Conservation (phyloP, 768 basidiomycete species). For the Thelephora ganbajun region DNA sequence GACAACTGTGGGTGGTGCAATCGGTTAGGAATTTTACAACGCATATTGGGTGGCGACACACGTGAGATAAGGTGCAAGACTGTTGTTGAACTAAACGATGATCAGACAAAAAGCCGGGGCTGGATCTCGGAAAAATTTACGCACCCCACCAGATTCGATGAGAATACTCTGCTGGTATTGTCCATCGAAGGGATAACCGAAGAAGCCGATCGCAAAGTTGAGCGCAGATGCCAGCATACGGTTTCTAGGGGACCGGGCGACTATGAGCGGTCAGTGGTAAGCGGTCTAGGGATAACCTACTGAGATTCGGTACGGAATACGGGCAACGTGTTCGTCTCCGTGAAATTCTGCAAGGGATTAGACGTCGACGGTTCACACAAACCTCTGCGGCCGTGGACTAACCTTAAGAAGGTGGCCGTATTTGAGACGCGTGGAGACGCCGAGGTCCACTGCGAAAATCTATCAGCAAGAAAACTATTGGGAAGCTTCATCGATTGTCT, state of each 20-base stretch:
- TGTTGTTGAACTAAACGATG: conserved; percentile 35
- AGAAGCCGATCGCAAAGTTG: conserved; percentile 40
- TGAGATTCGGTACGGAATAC: conserved; percentile 42
- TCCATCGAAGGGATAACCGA: conserved; percentile 29
- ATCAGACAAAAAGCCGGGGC: too few species aligned
- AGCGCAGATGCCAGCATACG: conserved; percentile 39
- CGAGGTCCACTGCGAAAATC: conserved; percentile 21
- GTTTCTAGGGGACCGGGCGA: conserved; percentile 19
- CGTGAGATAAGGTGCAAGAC: conserved; percentile 75
- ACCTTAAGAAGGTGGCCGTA: conserved; percentile 28
- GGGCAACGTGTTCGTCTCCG: conserved; percentile 23
- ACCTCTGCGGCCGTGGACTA: too few species aligned
- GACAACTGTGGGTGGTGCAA: conserved; percentile 11
- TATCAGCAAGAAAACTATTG: background rate
- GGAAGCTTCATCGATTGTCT: conserved; percentile 12
- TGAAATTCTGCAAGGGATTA: conserved; percentile 25
- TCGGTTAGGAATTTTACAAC: background rate
- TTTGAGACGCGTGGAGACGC: conserved; percentile 28
- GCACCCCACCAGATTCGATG: conserved; percentile 22
- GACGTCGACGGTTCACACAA: too few species aligned
- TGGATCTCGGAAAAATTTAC: conserved; percentile 4
- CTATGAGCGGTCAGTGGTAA: too few species aligned
- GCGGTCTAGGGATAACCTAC: conserved; percentile 12
- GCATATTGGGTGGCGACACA: conserved; percentile 12
- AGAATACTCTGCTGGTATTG: conserved; percentile 32